Evolutionary conservation across 805 yeast species (phyloP).

Genomic region (Starmerella tilneyi): DNA sequence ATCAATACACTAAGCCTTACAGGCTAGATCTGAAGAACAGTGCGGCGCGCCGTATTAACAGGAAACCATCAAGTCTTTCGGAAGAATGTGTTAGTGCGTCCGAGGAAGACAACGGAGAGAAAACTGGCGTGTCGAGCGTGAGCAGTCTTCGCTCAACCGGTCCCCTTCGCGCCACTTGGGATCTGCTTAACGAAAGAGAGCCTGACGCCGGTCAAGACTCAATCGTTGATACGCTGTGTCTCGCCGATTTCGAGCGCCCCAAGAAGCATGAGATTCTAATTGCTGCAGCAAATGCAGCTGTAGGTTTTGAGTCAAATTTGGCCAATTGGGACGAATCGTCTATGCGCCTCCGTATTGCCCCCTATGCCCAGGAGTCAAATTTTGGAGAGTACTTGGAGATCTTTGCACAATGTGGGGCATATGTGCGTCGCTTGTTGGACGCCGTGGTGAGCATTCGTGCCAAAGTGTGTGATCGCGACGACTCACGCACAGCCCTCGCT

Average conservation of each 20-base stretch:
- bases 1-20: too few species aligned
- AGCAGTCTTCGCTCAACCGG: too few species aligned
- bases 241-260: neutral
- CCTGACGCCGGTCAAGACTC: neutral
- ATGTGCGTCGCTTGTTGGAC: conserved; percentile 10
- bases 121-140: too few species aligned
- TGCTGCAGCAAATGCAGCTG: conserved; percentile 7
- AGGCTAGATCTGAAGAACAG: too few species aligned
- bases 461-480: neutral
- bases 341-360: neutral
- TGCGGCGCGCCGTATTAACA: too few species aligned
- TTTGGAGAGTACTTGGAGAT: conserved; percentile 1
- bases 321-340: conserved; percentile 2
- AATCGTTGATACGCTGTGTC: too few species aligned
- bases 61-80: too few species aligned
- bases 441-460: conserved; percentile 10
- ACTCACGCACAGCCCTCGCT: conserved; percentile 10
- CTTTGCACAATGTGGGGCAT: conserved; percentile 12
- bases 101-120: too few species aligned
- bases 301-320: conserved; percentile 12
- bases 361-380: neutral
- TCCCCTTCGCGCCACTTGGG: too few species aligned
- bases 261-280: neutral
- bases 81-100: too few species aligned
- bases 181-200: neutral